These are phyloP conservation scores for Megacollybia marginata DNA, from an alignment of 768 basidiomycete species.

Conservation along the genomic window DNA sequence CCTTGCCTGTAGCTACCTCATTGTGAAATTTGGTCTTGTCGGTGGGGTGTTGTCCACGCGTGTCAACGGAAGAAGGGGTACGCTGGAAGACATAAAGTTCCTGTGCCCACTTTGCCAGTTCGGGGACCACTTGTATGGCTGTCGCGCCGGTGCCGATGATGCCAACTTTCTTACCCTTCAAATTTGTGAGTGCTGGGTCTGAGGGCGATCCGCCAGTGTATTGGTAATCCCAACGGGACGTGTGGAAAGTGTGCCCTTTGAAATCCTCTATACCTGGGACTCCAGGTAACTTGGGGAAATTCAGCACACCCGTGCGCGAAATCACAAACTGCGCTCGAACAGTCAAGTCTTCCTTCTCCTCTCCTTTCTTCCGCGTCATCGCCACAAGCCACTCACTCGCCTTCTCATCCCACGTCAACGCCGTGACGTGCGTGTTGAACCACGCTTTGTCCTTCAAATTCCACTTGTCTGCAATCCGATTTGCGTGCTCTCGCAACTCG, in stretches of 20 bases:
- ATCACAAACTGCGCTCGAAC: neutral
- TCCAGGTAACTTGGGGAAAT: constrained; percentile 3
- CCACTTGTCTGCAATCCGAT: constrained; percentile 10
- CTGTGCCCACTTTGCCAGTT: constrained; percentile 9
- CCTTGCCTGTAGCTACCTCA: constrained; percentile 3
- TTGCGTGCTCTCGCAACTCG: constrained; percentile 8
- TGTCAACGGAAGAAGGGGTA: constrained; percentile 9
- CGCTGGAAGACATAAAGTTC: constrained; percentile 13
- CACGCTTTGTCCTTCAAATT: constrained; percentile 5
- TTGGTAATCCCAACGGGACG: constrained; percentile 7
- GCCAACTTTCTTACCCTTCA: constrained; percentile 8
- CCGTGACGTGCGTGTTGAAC: constrained; percentile 1
- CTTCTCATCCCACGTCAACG: neutral
- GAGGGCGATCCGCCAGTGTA: constrained; percentile 2
- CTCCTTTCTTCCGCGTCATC: neutral
- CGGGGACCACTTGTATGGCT: constrained; percentile 9
- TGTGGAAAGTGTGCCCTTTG: neutral
- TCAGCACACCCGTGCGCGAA: neutral
- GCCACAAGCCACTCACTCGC: neutral
- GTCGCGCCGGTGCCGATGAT: constrained; percentile 11
- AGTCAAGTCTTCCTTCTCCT: neutral
- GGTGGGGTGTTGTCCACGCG: constrained; percentile 8
- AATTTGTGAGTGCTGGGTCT: constrained; percentile 1
- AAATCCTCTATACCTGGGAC: constrained; percentile 6
- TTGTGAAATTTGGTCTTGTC: constrained; percentile 3